Conservation (phyloP, 306 rosid genomes). For the Acacia crassicarpa region DNA sequence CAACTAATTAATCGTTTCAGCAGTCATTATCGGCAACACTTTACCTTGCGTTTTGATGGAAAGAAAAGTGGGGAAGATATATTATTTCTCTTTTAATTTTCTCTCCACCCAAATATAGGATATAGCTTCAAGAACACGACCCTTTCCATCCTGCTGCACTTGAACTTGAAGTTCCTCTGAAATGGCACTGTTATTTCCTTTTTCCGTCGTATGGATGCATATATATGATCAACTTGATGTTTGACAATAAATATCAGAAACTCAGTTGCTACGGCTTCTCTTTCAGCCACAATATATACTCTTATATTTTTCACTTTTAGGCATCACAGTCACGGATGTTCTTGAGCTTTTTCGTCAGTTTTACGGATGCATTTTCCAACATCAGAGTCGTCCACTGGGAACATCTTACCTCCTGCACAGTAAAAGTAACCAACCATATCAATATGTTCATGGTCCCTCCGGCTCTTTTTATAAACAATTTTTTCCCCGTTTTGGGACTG, state of each 20-base stretch:
- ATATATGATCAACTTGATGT: neutral
- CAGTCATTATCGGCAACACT: neutral
- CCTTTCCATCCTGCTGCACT: neutral
- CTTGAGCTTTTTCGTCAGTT: neutral
- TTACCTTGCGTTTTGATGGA: neutral
- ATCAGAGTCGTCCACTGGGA: neutral
- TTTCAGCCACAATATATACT: neutral
- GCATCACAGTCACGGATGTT: neutral
- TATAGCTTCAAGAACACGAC: neutral
- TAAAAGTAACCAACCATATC: neutral
- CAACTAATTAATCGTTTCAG: neutral
- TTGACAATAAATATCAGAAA: neutral
- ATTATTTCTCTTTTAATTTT: no score
- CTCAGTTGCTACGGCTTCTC: neutral
- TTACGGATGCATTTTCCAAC: neutral
- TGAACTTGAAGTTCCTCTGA: neutral
- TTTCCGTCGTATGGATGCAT: neutral
- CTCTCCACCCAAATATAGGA: no score
- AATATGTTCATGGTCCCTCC: neutral
- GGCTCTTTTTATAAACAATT: no score
- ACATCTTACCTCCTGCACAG: neutral
- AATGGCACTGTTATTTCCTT: neutral
- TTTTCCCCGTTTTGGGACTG: no score
- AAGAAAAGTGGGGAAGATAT: no score
- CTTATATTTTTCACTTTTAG: neutral